phyloP scores from a whole-genome alignment of 352 stramenopile genomes.

The Thraustochytrium striatum region DNA sequence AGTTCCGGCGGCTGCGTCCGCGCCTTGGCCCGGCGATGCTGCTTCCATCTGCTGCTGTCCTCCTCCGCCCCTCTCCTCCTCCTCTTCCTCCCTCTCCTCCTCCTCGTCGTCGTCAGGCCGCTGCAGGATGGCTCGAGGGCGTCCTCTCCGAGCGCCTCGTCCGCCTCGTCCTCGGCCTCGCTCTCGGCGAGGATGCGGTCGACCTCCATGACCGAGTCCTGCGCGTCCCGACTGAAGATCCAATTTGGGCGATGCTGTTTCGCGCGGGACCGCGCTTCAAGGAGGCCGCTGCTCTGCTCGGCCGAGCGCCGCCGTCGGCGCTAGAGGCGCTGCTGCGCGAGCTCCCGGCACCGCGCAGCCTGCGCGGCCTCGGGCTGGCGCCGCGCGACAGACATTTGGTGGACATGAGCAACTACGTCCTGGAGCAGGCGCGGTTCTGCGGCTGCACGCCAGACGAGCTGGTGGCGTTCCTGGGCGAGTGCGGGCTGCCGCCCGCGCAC shows the following conservation, averaged over 20 bases:
- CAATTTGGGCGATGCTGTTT: not conserved
- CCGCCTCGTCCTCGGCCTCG: not conserved
- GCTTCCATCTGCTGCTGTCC: not conserved
- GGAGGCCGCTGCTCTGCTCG: not conserved
- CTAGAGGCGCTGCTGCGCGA: not conserved
- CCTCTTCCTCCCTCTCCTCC: not conserved
- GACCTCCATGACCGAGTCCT: not conserved
- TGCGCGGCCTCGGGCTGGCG: not conserved
- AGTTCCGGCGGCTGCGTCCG: not conserved
- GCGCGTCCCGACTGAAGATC: not conserved
- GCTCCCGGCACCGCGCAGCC: not conserved
- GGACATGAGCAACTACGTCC: not conserved
- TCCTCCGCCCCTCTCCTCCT: not conserved
- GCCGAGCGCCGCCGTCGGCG: not conserved
- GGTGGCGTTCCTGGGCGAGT: not conserved
- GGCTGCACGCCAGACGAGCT: not conserved
- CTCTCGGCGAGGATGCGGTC: not conserved
- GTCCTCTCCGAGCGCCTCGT: not conserved
- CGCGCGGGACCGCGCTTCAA: not conserved
- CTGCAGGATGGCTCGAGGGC: not conserved
- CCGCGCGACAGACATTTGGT: not conserved
- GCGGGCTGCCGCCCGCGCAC: not conserved
- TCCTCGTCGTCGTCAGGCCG: not conserved
- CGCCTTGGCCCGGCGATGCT: not conserved
- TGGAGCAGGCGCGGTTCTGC: not conserved